A percentile compares a stretch with the other conserved stretches of the same genome.
phyloP scores from a whole-genome alignment of 192 early-diverging fungal genomes.

The Coemansia sp. region DNA sequence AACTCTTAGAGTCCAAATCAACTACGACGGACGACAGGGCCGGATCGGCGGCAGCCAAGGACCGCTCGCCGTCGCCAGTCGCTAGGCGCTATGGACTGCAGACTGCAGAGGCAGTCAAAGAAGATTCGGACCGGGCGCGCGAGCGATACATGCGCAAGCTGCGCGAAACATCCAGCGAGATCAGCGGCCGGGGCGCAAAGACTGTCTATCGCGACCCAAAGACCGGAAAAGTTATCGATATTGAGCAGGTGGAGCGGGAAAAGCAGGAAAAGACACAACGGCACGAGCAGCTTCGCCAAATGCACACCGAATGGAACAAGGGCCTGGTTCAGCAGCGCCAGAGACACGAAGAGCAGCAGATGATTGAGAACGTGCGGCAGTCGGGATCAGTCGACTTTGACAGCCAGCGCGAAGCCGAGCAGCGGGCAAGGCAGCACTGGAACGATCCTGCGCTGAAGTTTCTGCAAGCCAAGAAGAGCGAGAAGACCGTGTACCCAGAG shows the following conservation, averaged over 20 bases:
- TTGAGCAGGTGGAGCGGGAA: constrained; percentile 46
- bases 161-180: constrained; percentile 8
- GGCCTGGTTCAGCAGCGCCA: constrained; percentile 59
- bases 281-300: constrained; percentile 33
- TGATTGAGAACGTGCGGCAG: constrained; percentile 26
- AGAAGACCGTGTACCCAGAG: constrained; percentile 21
- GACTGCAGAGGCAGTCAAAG: constrained; percentile 29
- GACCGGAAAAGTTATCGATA: constrained; percentile 54
- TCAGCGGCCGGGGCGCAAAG: constrained; percentile 32
- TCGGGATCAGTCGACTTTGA: constrained; percentile 53
- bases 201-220: constrained; percentile 65
- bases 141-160: constrained; percentile 31
- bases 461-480: constrained; percentile 33
- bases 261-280: constrained; percentile 27
- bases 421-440: constrained; percentile 57
- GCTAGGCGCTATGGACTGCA: constrained; percentile 38
- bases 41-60: too few relatives aligned
- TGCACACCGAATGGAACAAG: constrained; percentile 57
- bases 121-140: constrained; percentile 20
- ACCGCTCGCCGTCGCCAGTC: too few relatives aligned
- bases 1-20: not conserved
- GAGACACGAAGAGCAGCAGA: constrained; percentile 19
- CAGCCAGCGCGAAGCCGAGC: constrained; percentile 46
- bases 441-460: constrained; percentile 64
- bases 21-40: too few relatives aligned